Base-by-base conservation (phyloP, 257 asterid species). In the Plantago elongata region DNA sequence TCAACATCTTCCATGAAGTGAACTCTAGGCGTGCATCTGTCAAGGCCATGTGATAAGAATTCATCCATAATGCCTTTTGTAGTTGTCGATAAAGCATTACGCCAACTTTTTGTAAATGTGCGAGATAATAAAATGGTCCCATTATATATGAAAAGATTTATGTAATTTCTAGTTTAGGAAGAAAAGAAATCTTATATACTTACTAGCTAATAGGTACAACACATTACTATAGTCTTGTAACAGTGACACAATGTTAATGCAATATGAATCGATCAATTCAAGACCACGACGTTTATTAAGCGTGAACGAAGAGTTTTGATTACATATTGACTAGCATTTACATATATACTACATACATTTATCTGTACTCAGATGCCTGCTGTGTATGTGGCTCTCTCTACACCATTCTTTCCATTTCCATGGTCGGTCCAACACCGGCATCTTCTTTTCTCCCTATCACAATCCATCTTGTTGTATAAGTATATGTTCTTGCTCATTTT, bases 31-130 rank as follows among this genome's bases (percentile, higher is more conserved):
- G 71, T 71, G 83, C 75, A 69, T 79, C 69, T 47, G 80, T 75
- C 73, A 73, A 67, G 61, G 66, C 75, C 85, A 75, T 72, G 78
- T 82, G 85, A 79, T 74, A 47, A 72, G 74, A 64, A 62, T 69
- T 70, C 76, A 61, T 66, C 75, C 54, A 54, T 67, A 63, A 70
- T 62, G 71, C 77, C 73, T 77, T 81, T 70, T 77, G 86, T 74
- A 70, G 85, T 69, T 76, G 81, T 81, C 87, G 79, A 78, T 74
- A 83, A 79, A 79, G 87, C 78, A 75, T 75, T 65, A 50, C 68
- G 62, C 70, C 78, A 74, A 70, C 81, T 81, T 79, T 65, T 83
- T 74, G 47, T 69, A 51, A 48, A 69, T 46, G 54, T 70, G 70
- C 67, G 60, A 51, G 17, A 27, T 42, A 51, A 34, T 34, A 73